Conservation (phyloP, 1,284 basidiomycete genomes). For the Sphaerobolus stellatus region DNA sequence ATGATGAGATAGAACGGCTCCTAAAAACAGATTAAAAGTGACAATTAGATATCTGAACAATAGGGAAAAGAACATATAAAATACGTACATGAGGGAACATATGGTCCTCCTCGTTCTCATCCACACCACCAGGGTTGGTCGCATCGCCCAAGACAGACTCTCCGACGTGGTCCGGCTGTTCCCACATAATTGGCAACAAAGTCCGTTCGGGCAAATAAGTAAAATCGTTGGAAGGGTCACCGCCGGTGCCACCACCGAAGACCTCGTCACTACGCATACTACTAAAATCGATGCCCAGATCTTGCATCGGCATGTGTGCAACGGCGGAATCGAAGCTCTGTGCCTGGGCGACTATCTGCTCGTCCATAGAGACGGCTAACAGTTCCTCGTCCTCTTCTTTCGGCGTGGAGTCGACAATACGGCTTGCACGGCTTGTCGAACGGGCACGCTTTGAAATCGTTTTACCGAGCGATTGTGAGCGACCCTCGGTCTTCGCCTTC, state of each 20-base stretch:
- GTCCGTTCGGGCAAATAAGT: slow-evolving; percentile 12
- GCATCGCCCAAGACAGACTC: not conserved
- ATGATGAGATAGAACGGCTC: slow-evolving; percentile 10
- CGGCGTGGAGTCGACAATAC: not conserved
- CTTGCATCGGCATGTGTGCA: not conserved
- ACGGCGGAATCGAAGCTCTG: not conserved
- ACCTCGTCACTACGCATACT: not conserved
- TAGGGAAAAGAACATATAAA: not conserved
- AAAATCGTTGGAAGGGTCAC: slow-evolving; percentile 13
- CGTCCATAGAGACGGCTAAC: not conserved
- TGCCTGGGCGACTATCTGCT: not conserved
- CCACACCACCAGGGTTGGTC: slow-evolving; percentile 7
- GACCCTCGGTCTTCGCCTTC: no score
- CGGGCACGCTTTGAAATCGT: not conserved
- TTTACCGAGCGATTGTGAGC: no score
- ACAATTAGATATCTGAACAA: not conserved
- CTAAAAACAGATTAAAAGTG: not conserved
- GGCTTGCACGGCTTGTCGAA: not conserved
- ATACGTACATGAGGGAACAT: slow-evolving; percentile 6
- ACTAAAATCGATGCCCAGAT: not conserved
- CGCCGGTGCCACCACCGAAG: not conserved
- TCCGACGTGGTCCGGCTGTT: slow-evolving; percentile 1
- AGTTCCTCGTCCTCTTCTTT: not conserved
- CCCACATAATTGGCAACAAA: slow-evolving; percentile 11
- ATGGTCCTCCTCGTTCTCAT: slow-evolving; percentile 5